Evolutionary conservation across 139 green algal species (phyloP).

Genomic region (Zygnema circumcarinatum): DNA sequence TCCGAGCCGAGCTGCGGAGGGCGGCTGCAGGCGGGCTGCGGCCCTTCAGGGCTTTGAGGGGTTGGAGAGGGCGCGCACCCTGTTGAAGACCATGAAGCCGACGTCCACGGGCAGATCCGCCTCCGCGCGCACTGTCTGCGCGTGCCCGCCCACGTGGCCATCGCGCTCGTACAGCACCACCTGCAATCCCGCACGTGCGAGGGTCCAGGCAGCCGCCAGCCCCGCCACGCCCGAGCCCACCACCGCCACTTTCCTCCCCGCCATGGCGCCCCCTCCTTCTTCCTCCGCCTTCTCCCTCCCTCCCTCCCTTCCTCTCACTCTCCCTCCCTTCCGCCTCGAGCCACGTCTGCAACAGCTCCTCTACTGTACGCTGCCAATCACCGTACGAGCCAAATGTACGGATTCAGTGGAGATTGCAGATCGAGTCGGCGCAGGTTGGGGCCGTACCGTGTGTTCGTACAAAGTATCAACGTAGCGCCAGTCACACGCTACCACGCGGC

Average conservation of each 20-base stretch:
- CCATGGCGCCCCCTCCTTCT: not conserved
- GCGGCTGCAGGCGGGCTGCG: not conserved
- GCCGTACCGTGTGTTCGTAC: no score
- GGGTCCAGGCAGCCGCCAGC: slow-evolving; percentile 79
- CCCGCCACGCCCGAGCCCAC: slow-evolving; percentile 86
- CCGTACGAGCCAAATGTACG: no score
- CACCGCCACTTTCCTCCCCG: slow-evolving; percentile 73
- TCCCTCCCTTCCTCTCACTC: not conserved
- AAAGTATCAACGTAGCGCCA: not conserved
- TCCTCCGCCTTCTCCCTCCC: not conserved
- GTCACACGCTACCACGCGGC: not conserved
- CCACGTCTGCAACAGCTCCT: not conserved
- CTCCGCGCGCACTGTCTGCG: slow-evolving; percentile 77
- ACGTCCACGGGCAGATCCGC: slow-evolving; percentile 80
- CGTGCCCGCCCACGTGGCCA: slow-evolving; percentile 83
- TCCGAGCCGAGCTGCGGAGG: no score
- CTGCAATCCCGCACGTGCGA: slow-evolving; percentile 75
- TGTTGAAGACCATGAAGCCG: slow-evolving; percentile 86
- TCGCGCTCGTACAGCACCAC: slow-evolving; percentile 91
- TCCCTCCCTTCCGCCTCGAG: not conserved
- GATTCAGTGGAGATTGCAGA: no score
- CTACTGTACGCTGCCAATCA: not conserved
- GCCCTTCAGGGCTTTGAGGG: not conserved
- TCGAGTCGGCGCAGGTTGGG: no score
- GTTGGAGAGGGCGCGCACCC: slow-evolving; percentile 16